A percentile compares a stretch with the other conserved stretches of the same genome.
phyloP scores from a whole-genome alignment of 1,284 basidiomycete genomes.

The Hortiboletus rubellus region DNA sequence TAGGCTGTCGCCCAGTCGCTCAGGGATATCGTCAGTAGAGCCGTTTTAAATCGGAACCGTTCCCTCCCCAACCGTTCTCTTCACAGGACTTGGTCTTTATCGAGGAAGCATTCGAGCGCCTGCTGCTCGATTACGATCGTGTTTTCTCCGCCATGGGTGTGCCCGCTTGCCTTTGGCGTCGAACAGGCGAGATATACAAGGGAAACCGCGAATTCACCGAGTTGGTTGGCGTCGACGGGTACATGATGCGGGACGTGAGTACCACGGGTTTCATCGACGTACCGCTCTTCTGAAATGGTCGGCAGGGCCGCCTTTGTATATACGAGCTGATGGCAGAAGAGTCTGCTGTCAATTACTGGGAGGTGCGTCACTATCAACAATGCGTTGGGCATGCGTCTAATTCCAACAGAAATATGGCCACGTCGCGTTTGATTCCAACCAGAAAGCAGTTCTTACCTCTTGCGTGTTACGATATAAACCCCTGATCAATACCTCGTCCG shows the following conservation, averaged over 20 bases:
- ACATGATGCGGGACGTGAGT: slow-evolving; percentile 76
- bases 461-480: slow-evolving; percentile 88
- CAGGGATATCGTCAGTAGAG: slow-evolving; percentile 71
- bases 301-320: slow-evolving; percentile 86
- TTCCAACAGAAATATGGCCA: slow-evolving; percentile 81
- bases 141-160: slow-evolving; percentile 96
- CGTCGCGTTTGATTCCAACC: slow-evolving; percentile 86
- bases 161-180: slow-evolving; percentile 94
- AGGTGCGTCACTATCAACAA: slow-evolving; percentile 53
- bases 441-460: slow-evolving; percentile 91
- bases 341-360: slow-evolving; percentile 96
- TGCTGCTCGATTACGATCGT: slow-evolving; percentile 94
- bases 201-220: slow-evolving; percentile 94
- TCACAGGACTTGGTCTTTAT: slow-evolving; percentile 91
- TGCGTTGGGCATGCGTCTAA: not conserved
- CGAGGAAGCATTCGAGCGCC: slow-evolving; percentile 95
- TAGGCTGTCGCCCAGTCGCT: slow-evolving; percentile 88
- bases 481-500: slow-evolving; percentile 36
- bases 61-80: not conserved
- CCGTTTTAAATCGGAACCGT: not conserved
- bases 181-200: slow-evolving; percentile 98
- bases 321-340: slow-evolving; percentile 98
- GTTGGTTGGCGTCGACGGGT: slow-evolving; percentile 80
- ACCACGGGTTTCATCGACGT: slow-evolving; percentile 12
- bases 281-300: not conserved